phyloP scores from a whole-genome alignment of 352 stramenopile species.

The Elongisporangium anandrum region DNA sequence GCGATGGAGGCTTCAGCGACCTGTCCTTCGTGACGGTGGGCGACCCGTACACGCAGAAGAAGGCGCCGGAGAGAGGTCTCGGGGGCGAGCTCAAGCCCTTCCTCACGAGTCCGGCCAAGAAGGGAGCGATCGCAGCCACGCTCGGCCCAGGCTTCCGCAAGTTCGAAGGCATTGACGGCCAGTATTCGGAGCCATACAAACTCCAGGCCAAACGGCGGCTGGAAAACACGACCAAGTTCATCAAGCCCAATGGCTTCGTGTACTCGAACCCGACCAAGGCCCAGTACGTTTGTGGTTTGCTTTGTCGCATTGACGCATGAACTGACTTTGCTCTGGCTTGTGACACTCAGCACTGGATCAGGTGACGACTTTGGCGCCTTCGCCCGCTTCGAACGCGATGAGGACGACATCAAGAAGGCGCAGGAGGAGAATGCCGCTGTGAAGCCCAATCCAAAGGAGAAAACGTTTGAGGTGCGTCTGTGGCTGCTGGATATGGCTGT shows the following conservation, averaged over 20 bases:
- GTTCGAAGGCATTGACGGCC: conserved; percentile 49
- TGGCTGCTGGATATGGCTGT: neutral
- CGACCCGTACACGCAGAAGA: conserved; percentile 49
- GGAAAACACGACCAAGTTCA: conserved; percentile 67
- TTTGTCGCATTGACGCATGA: neutral
- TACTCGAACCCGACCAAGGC: conserved; percentile 59
- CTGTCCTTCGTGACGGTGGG: conserved; percentile 61
- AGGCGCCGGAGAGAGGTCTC: conserved; percentile 42
- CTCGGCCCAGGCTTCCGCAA: conserved; percentile 63
- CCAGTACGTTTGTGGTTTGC: conserved; percentile 28
- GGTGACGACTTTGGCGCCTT: conserved; percentile 78
- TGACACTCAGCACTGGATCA: conserved; percentile 30
- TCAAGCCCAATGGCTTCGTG: conserved; percentile 63
- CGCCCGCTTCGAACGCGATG: conserved; percentile 50
- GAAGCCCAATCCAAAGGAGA: conserved; percentile 51
- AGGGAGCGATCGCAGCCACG: conserved; percentile 48
- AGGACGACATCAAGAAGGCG: conserved; percentile 54
- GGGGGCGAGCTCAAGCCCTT: conserved; percentile 64
- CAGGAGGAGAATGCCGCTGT: conserved; percentile 33
- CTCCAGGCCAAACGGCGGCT: conserved; percentile 55
- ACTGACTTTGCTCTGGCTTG: neutral
- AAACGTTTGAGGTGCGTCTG: conserved; percentile 35
- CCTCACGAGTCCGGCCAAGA: conserved; percentile 67
- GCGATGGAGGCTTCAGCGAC: conserved; percentile 75
- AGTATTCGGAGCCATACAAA: conserved; percentile 73